Percentiles rank a stretch among this genome's conserved stretches.
phyloP scores from a whole-genome alignment of 2,329 filamentous ascomycete species.

The Dendrostoma leiphaemia region DNA sequence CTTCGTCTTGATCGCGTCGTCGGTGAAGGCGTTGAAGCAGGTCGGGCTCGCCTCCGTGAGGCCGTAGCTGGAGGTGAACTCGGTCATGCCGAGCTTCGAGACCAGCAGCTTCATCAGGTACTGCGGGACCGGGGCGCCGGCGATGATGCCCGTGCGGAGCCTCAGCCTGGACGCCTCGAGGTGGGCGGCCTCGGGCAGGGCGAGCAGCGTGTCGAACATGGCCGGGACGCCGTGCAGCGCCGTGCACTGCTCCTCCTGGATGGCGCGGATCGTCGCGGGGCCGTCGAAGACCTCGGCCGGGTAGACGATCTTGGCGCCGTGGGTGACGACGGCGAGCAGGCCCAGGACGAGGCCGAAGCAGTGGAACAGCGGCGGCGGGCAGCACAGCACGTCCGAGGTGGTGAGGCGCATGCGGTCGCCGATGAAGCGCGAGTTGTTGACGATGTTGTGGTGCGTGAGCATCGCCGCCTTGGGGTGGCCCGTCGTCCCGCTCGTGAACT shows the following conservation, averaged over 20 bases:
- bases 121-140: slow-evolving; percentile 72
- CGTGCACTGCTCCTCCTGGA: slow-evolving; percentile 67
- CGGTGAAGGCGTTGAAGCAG: slow-evolving; percentile 76
- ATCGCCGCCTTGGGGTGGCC: slow-evolving; percentile 72
- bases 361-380: slow-evolving; percentile 81
- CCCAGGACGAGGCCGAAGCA: slow-evolving; percentile 81
- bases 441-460: slow-evolving; percentile 66
- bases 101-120: slow-evolving; percentile 74
- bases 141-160: slow-evolving; percentile 75
- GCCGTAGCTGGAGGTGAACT: slow-evolving; percentile 70
- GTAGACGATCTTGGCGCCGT: slow-evolving; percentile 74
- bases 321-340: slow-evolving; percentile 68
- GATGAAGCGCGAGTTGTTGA: slow-evolving; percentile 68
- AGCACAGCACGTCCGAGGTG: slow-evolving; percentile 68
- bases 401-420: slow-evolving; percentile 73
- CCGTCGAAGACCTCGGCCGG: slow-evolving; percentile 74
- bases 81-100: slow-evolving; percentile 69
- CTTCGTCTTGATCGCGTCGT: slow-evolving; percentile 65
- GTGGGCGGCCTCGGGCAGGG: slow-evolving; percentile 38
- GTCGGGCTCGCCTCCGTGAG: slow-evolving; percentile 78
- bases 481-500: slow-evolving; percentile 75
- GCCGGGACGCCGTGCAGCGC: slow-evolving; percentile 79
- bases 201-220: slow-evolving; percentile 71
- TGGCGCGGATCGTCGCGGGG: slow-evolving; percentile 61
- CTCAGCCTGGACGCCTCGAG: slow-evolving; percentile 41